These are phyloP conservation scores for Lachnellula cervina DNA, from an alignment of 2,329 filamentous ascomycete genomes.

Conservation along the genomic window DNA sequence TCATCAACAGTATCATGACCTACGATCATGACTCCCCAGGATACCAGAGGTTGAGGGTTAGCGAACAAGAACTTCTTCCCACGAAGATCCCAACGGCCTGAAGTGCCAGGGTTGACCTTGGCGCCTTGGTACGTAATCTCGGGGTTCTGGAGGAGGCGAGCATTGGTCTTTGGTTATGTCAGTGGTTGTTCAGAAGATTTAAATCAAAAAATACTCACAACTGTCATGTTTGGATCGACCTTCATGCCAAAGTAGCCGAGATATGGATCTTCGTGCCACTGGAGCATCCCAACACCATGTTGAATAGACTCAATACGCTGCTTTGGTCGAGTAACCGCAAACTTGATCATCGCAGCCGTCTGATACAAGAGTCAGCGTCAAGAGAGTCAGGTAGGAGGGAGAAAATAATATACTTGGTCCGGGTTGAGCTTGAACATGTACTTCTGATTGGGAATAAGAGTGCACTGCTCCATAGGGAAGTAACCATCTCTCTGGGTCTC, in stretches of 20 bases:
- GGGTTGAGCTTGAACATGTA: slow-evolving; percentile 60
- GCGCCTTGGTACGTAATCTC: slow-evolving; percentile 55
- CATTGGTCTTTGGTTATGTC: slow-evolving; percentile 48
- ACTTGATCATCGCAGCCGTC: slow-evolving; percentile 86
- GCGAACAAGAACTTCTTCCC: slow-evolving; percentile 69
- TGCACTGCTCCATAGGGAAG: slow-evolving; percentile 60
- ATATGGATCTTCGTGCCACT: slow-evolving; percentile 65
- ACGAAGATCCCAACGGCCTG: slow-evolving; percentile 83
- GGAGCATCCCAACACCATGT: slow-evolving; percentile 59
- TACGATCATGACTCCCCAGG: slow-evolving; percentile 72
- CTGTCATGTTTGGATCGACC: slow-evolving; percentile 60
- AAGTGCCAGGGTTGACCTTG: slow-evolving; percentile 54
- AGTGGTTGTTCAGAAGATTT: slow-evolving; percentile 3
- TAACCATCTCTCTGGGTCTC: slow-evolving; percentile 48
- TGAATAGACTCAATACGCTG: slow-evolving; percentile 66
- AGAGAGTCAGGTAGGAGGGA: neutral
- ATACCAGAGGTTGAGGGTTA: slow-evolving; percentile 58
- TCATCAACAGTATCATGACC: slow-evolving; percentile 49
- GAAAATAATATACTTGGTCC: slow-evolving; percentile 33
- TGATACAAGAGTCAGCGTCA: slow-evolving; percentile 37
- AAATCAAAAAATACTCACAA: slow-evolving; percentile 26
- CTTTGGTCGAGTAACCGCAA: slow-evolving; percentile 73
- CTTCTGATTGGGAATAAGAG: slow-evolving; percentile 49
- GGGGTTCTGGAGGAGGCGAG: slow-evolving; percentile 66
- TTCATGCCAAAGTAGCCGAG: slow-evolving; percentile 69